phyloP scores from a whole-genome alignment of 306 rosid genomes.

The Lithocarpus polystachyus region DNA sequence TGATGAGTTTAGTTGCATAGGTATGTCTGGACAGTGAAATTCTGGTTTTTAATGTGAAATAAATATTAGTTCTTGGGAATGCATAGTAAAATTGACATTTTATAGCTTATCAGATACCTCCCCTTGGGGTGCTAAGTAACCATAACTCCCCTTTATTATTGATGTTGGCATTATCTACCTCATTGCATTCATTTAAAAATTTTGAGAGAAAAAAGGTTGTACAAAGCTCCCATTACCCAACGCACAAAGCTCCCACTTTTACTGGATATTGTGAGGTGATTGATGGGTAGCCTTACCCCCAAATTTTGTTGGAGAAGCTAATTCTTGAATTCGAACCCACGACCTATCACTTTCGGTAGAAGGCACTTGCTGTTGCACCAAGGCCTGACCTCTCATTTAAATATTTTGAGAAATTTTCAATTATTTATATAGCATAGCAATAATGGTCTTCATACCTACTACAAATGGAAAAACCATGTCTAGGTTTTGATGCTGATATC shows the following conservation, averaged over 20 bases:
- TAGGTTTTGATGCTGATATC: not conserved
- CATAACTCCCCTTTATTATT: not conserved
- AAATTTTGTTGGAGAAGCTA: too few species aligned
- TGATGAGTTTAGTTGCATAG: constrained; percentile 95
- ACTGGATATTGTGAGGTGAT: too few species aligned
- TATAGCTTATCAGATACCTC: not conserved
- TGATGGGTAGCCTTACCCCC: too few species aligned
- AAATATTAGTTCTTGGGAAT: not conserved
- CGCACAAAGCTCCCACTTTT: too few species aligned
- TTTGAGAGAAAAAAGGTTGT: not conserved
- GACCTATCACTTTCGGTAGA: too few species aligned
- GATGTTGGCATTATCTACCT: not conserved
- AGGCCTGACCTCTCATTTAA: not conserved
- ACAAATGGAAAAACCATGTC: not conserved
- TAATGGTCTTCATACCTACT: not conserved
- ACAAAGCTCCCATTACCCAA: too few species aligned
- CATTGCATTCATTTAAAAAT: not conserved
- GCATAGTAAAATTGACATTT: not conserved
- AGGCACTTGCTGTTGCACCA: too few species aligned
- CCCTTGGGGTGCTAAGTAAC: not conserved
- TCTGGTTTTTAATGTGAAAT: not conserved
- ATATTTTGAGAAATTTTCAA: not conserved
- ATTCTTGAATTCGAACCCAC: too few species aligned
- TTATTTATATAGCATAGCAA: not conserved
- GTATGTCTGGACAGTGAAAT: constrained; percentile 30